phyloP scores from a whole-genome alignment of 306 rosid genomes.

The Leucaena leucocephala region DNA sequence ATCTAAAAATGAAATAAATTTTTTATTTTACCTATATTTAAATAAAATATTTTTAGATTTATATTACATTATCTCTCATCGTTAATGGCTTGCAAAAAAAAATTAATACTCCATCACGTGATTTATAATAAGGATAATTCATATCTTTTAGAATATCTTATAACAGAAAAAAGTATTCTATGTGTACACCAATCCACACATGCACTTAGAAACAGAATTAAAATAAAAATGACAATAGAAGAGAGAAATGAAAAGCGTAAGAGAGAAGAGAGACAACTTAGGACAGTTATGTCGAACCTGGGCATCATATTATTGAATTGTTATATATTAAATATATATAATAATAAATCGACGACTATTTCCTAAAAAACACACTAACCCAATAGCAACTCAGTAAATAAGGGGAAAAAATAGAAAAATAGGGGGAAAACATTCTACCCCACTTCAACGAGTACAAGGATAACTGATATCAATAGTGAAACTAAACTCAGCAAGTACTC shows the following conservation, averaged over 20 bases:
- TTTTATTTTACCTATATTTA: too few species aligned
- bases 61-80: too few species aligned
- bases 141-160: too few species aligned
- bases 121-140: too few species aligned
- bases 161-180: too few species aligned
- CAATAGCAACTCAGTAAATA: slow-evolving; percentile 21
- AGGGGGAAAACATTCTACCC: slow-evolving; percentile 25
- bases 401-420: slow-evolving; percentile 18
- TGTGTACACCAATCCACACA: not conserved
- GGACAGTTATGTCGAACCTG: slow-evolving; percentile 38
- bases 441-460: slow-evolving; percentile 20
- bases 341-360: slow-evolving; percentile 57
- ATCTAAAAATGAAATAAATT: too few species aligned
- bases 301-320: slow-evolving; percentile 56
- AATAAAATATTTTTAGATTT: too few species aligned
- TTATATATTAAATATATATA: slow-evolving; percentile 57
- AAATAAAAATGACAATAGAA: too few species aligned
- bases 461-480: slow-evolving; percentile 8
- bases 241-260: not conserved
- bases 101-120: too few species aligned
- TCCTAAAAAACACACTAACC: slow-evolving; percentile 47
- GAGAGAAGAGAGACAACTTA: not conserved
- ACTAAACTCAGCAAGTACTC: not conserved
- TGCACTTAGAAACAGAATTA: not conserved
- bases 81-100: too few species aligned